Evolutionary conservation across 441 rosid genomes (phyloP).

Genomic region (Erodium moschatum): DNA sequence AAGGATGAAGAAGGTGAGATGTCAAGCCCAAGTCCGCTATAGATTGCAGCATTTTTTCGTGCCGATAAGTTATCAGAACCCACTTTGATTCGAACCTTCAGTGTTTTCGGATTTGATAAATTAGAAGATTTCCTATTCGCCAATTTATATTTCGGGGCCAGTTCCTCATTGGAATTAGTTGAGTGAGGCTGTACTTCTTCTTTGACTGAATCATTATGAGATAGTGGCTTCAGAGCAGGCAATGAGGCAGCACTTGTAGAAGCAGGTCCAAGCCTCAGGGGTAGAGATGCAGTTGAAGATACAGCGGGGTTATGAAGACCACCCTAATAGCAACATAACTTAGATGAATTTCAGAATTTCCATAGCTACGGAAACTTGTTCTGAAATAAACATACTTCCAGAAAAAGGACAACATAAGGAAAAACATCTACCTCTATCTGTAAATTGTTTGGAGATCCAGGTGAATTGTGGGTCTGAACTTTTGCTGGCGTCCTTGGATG

Average conservation of each 20-base stretch:
- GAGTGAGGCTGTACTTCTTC: conserved; percentile 40
- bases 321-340: conserved; percentile 15
- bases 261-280: conserved; percentile 38
- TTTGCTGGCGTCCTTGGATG: conserved; percentile 28
- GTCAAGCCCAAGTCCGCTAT: conserved; percentile 96
- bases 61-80: conserved; percentile 69
- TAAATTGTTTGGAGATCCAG: conserved; percentile 48
- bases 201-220: conserved; percentile 34
- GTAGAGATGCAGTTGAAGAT: conserved; percentile 35
- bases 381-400: not conserved
- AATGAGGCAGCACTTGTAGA: conserved; percentile 26
- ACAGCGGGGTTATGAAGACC: conserved; percentile 9
- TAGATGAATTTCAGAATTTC: conserved; percentile 5
- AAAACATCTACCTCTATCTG: conserved; percentile 50
- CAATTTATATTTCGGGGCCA: conserved; percentile 23
- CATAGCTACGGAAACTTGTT: not conserved
- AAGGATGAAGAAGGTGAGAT: conserved; percentile 72
- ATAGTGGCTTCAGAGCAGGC: conserved; percentile 38
- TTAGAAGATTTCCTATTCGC: conserved; percentile 39
- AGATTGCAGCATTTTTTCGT: conserved; percentile 66
- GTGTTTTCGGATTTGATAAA: conserved; percentile 53
- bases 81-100: conserved; percentile 79
- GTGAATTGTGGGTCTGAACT: conserved; percentile 37
- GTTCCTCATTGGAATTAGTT: conserved; percentile 30
- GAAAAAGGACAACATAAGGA: not conserved